Evolutionary conservation across 306 rosid genomes (phyloP), one percentile per base, ranked within the genome.

Genomic region (Dalbergia cultrata): DNA sequence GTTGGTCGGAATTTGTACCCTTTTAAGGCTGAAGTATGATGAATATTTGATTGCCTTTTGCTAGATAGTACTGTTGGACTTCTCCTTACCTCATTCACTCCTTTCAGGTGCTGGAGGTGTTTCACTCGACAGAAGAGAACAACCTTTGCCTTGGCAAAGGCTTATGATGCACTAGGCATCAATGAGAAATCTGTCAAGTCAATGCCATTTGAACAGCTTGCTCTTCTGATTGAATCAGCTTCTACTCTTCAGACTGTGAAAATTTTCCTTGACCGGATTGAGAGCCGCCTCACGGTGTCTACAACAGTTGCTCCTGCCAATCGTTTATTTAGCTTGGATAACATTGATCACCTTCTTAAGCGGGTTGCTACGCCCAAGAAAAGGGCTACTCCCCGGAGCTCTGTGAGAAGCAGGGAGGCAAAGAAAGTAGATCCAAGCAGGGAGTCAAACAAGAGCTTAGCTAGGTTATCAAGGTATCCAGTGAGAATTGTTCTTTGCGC

Each of bases 321-420:
- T 77, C 75, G 65, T 77, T 71, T 78, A 7, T 75, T 89, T 74
- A 87, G 77, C 70, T 81, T 91, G 76, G 96, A 91, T 26, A 90
- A 93, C 87, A 95, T 95, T 58, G 99, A 95, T 74, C 97, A 95
- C 88, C 98, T 95, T 82, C 94, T 93, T 34, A 90, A 88, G 78
- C 86, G 94, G 59, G 99, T 95, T 86, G 93, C 86, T 63, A 71
- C 98, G 37, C 99, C 99, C n/a, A 93, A 81, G 84, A 93, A 81
- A 82, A 87, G 85, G 84, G 77, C 83, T 60, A 85, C 95, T 63
- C 93, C 97, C 57, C 83, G 89, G 76, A 83, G 89, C 70, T 63
- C 87, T 26, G 59, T 76, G 71, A 88, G 90, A 88, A 85, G 80
- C 74, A 89, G 86, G 81, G 86, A 67, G 9, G 80, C 83, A 41